These are phyloP conservation scores for Colletotrichum horii DNA, from an alignment of 2,329 filamentous ascomycete species.

Conservation along the genomic window DNA sequence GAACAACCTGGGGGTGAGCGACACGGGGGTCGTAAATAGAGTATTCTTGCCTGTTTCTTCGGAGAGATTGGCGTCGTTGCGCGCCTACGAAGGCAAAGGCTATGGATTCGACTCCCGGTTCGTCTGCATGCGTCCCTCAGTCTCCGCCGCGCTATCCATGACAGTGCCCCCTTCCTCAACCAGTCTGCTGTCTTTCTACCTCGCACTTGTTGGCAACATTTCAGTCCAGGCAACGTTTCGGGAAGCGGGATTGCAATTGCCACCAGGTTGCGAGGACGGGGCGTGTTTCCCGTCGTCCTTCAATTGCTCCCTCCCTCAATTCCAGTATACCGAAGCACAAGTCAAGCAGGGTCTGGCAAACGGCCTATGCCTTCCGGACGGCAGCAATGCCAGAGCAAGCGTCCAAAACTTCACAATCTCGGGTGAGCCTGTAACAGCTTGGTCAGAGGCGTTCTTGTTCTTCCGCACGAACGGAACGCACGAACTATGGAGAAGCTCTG, in stretches of 20 bases:
- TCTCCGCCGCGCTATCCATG: neutral
- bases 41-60: neutral
- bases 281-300: neutral
- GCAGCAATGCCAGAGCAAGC: neutral
- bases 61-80: neutral
- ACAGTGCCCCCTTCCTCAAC: neutral
- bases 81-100: neutral
- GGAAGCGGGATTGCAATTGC: neutral
- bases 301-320: neutral
- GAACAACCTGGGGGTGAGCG: neutral
- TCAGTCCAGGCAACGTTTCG: neutral
- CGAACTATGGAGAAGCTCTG: neutral
- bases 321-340: neutral
- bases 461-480: neutral
- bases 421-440: neutral
- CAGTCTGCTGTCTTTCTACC: neutral
- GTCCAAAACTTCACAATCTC: neutral
- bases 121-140: neutral
- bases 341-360: neutral
- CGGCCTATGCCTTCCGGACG: neutral
- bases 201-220: neutral
- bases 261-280: neutral
- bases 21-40: neutral
- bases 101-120: slow-evolving; percentile 1
- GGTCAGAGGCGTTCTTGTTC: neutral